phyloP scores from a whole-genome alignment of 345 rosid genomes.

The Linum lewisii region DNA sequence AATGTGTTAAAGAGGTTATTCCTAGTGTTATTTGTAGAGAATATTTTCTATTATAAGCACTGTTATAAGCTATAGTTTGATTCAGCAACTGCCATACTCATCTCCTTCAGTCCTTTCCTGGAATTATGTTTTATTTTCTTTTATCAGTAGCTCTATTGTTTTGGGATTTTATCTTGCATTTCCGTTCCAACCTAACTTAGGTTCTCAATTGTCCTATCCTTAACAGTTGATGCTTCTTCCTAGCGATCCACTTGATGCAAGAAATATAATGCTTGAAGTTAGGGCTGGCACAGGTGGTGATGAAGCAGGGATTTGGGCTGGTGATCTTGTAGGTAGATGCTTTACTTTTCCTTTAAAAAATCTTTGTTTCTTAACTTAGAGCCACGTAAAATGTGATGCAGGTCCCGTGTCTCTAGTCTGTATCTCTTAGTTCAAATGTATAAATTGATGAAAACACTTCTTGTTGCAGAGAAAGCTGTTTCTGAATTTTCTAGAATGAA shows the following conservation, averaged over 20 bases:
- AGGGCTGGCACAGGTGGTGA: conserved; percentile 99
- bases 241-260: conserved; percentile 84
- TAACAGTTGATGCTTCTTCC: conserved; percentile 73
- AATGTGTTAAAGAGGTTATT: too few relatives aligned
- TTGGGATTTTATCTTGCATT: not conserved
- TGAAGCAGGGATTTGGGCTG: conserved; percentile 99
- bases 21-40: too few relatives aligned
- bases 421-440: not conserved
- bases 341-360: conserved; percentile 33
- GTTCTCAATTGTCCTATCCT: conserved; percentile 3
- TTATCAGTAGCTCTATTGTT: not conserved
- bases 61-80: too few relatives aligned
- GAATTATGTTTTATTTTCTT: too few relatives aligned
- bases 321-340: conserved; percentile 99
- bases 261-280: conserved; percentile 96
- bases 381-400: not conserved
- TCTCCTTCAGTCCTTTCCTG: too few relatives aligned
- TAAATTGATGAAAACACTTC: not conserved
- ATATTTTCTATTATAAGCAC: too few relatives aligned
- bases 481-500: conserved; percentile 6
- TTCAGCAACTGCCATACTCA: too few relatives aligned
- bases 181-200: conserved; percentile 1
- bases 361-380: conserved; percentile 3
- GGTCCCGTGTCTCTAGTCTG: conserved; percentile 6
- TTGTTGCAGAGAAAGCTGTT: not conserved